Evolutionary conservation across 1,284 basidiomycete genomes (phyloP), one percentile per base, ranked within the genome.

Genomic region (Ustilago crameri): DNA sequence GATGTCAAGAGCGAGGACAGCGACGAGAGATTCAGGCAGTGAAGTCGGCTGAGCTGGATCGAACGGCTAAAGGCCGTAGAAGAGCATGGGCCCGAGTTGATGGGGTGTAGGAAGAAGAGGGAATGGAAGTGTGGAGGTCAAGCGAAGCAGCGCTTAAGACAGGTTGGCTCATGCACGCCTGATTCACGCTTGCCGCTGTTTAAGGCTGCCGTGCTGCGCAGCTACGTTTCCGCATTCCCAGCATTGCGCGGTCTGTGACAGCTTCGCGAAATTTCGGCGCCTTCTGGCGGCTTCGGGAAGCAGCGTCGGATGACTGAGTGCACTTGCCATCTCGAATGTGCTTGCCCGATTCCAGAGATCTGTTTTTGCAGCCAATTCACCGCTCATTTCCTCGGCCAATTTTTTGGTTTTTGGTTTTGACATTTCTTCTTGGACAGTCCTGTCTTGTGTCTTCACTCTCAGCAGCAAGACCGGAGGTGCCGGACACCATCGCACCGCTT

Each of bases 191-290:
- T 45, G 24, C 7, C 23, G 17, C 26, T 45, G 24, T 47, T 27
- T 45, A 41, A 14, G 15, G 38, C n/a, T 34, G 32, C 32, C 15
- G 9, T 34, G 32, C 32, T 34, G 32, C 32, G 32, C 32, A 34
- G 32, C 32, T n/a, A n/a, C n/a, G n/a, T n/a, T n/a, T n/a, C n/a
- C n/a, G n/a, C n/a, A n/a, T n/a, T n/a, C n/a, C n/a, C n/a, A n/a
- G n/a, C n/a, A n/a, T 30, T 5, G 30, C 30, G 15, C 37, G 7
- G 12, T 30, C 15, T 22, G n/a, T 49, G 49, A 57, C 54, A 57
- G 50, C 43, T 52, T 42, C 40, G 10, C 18, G 44, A 63, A 63
- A 52, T 34, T 47, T 65, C 57, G 56, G 63, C 63, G 63, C 37
- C 18, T 38, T 38, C 37, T 38, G 8, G 37, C 15, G 37, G 37